Evolutionary conservation across 495 filamentous ascomycete genomes (phyloP), one percentile per base, ranked within the genome.

Genomic region (Bacidia rubella): DNA sequence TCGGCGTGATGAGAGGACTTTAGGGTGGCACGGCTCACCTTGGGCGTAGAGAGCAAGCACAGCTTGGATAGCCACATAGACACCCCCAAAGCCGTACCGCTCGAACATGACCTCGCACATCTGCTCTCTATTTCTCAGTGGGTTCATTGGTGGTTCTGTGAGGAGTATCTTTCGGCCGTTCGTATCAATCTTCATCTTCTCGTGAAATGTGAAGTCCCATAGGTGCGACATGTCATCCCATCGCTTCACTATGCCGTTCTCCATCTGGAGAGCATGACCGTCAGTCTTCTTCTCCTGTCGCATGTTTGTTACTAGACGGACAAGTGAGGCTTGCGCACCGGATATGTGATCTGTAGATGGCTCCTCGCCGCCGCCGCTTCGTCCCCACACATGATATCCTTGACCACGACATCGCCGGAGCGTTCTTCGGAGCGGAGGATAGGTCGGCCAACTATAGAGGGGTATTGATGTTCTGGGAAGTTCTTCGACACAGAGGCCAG

Each of bases 201-300:
- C 92, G 66, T 76, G 81, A 68, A 98, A 97, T 40, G 92, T 97
- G 68, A 90, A 97, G 72, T 99, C 90, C 93, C 93, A 99, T 47
- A 99, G 78, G 63, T 97, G 92, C 70, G 93, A 83, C 90, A 97
- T 96, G 69, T 99, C 93, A 61, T 97, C 92, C 93, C 93, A 99
- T 60, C 83, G 86, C 78, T 97, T 97, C 51, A 99, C 86, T 58
- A 99, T 95, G 62, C 92, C 92, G 68, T 97, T 97, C 66, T 97
- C 93, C 92, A 99, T 99, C 82, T 86, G n/a, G n/a, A n/a, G n/a
- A n/a, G n/a, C n/a, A n/a, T n/a, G n/a, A n/a, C n/a, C 70, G 23
- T n/a, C n/a, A n/a, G n/a, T n/a, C n/a, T n/a, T n/a, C n/a, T n/a
- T n/a, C n/a, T n/a, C n/a, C n/a, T n/a, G n/a, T n/a, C n/a, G n/a